phyloP scores from a whole-genome alignment of 78 protist species.

The Cavenderia fasciculata region DNA sequence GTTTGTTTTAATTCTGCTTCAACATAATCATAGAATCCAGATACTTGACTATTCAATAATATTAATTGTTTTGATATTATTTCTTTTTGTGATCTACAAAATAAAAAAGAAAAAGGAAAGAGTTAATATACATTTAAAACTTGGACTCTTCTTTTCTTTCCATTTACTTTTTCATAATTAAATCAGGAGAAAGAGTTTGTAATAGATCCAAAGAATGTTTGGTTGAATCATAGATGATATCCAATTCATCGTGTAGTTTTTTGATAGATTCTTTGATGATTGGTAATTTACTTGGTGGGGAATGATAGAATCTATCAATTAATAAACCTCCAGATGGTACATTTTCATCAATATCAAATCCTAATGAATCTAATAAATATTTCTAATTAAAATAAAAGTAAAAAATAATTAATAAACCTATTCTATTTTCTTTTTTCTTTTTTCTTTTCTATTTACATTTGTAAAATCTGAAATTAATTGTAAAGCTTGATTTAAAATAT shows the following conservation, averaged over 20 bases:
- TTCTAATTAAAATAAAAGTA: not conserved
- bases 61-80: conserved; percentile 5
- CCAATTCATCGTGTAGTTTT: conserved; percentile 53
- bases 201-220: not conserved
- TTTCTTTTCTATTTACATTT: not conserved
- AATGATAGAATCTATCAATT: conserved; percentile 56
- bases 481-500: not conserved
- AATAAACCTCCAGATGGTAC: not conserved
- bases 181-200: not conserved
- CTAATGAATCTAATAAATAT: conserved; percentile 46
- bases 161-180: conserved; percentile 8
- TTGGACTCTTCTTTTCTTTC: not conserved
- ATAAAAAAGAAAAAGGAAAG: not conserved
- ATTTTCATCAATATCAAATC: conserved; percentile 43
- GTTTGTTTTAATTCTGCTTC: conserved; percentile 13
- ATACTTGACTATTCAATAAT: conserved; percentile 3
- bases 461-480: conserved; percentile 15
- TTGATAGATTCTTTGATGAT: conserved; percentile 3
- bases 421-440: not conserved
- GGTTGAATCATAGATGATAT: not conserved
- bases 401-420: not conserved
- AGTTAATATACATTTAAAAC: too few species aligned
- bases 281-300: conserved; percentile 66
- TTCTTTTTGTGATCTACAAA: conserved; percentile 8
- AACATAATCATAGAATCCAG: conserved; percentile 56